A percentile compares a stretch with the other conserved stretches of the same genome.
Evolutionary conservation across 805 yeast genomes (phyloP).

Genomic region (Ogataea ganodermae): DNA sequence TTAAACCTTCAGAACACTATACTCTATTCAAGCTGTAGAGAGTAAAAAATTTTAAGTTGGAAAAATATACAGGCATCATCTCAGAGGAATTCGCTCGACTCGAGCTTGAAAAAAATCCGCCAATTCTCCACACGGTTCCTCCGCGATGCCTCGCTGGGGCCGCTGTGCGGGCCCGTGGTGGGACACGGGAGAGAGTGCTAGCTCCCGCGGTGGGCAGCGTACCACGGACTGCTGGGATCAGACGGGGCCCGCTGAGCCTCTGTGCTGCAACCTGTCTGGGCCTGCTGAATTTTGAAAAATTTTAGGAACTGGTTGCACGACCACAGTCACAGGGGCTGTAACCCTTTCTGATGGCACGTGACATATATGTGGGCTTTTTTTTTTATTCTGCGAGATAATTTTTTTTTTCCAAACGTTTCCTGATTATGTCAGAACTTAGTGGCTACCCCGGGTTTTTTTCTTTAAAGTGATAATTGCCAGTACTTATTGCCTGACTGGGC

Average conservation of each 20-base stretch:
- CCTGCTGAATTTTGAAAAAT: not conserved
- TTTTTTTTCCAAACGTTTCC: too few species aligned
- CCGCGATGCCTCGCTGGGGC: not conserved
- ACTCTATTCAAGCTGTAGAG: constrained; percentile 6
- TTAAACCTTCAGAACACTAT: constrained; percentile 7
- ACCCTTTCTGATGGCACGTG: constrained; percentile 1
- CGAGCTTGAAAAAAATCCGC: not conserved
- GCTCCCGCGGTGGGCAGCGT: too few species aligned
- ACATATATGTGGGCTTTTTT: not conserved
- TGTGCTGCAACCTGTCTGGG: too few species aligned
- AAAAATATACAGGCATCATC: constrained; percentile 5
- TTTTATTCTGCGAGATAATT: too few species aligned
- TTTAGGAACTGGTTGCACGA: not conserved
- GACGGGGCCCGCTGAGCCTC: too few species aligned
- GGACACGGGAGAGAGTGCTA: too few species aligned
- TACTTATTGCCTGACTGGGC: too few species aligned
- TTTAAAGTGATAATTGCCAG: too few species aligned
- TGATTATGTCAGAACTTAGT: not conserved
- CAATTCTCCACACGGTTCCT: not conserved
- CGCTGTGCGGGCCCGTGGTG: not conserved
- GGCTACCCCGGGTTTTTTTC: not conserved
- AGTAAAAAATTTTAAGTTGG: constrained; percentile 13
- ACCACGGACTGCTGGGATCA: too few species aligned
- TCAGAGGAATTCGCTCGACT: constrained; percentile 4
- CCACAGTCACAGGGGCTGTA: constrained; percentile 4